These are phyloP conservation scores for Xylaria sp. DNA, from an alignment of 2,329 filamentous ascomycete genomes.

Conservation along the genomic window DNA sequence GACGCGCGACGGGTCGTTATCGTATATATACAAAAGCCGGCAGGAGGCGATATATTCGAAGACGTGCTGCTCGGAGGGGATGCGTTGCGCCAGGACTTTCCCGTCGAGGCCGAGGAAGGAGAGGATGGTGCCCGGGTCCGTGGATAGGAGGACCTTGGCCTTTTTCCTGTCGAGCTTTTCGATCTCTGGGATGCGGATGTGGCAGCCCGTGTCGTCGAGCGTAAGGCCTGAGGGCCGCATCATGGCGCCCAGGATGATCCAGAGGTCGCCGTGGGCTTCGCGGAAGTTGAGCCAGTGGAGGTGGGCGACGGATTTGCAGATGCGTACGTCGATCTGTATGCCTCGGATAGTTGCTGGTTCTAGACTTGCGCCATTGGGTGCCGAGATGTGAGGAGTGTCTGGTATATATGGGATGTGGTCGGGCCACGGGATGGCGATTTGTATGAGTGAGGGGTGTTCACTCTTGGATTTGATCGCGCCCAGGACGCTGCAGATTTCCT, in stretches of 20 bases:
- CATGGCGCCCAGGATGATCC: conserved; percentile 58
- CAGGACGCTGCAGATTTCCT: conserved; percentile 37
- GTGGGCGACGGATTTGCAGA: conserved; percentile 40
- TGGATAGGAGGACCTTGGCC: conserved; percentile 55
- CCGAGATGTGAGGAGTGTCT: conserved; percentile 10
- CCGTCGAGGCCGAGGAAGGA: conserved; percentile 56
- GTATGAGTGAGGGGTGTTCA: conserved; percentile 26
- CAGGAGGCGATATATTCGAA: conserved; percentile 57
- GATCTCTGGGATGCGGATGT: conserved; percentile 62
- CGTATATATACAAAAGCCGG: conserved; percentile 49
- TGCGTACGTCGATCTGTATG: conserved; percentile 65
- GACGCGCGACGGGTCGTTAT: conserved; percentile 9
- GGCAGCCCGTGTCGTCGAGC: conserved; percentile 57
- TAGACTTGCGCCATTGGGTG: conserved; percentile 12
- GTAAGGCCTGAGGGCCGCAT: conserved; percentile 63
- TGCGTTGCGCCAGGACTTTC: conserved; percentile 48
- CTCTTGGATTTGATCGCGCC: conserved; percentile 39
- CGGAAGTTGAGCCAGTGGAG: conserved; percentile 63
- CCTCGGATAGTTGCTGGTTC: conserved; percentile 37
- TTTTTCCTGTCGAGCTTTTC: conserved; percentile 53
- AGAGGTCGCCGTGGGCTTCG: conserved; percentile 65
- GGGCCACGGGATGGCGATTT: conserved; percentile 55
- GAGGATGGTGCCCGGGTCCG: conserved; percentile 51
- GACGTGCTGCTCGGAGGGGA: conserved; percentile 49
- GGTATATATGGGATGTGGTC: conserved; percentile 9